Base-by-base conservation (phyloP, 2,329 filamentous ascomycete species). In the Epicoccum sorghinum region DNA sequence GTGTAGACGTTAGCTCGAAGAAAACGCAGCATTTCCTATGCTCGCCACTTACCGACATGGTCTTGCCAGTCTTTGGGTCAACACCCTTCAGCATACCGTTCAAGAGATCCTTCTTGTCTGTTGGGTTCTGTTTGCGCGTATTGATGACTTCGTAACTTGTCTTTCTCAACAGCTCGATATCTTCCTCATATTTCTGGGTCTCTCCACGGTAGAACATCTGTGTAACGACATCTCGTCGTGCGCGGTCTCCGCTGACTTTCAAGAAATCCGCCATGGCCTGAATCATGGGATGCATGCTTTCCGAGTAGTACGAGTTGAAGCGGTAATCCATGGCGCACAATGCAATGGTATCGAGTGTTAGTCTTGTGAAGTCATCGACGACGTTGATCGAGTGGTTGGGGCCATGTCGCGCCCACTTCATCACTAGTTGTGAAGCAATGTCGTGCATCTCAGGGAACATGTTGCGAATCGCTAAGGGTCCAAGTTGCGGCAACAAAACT, bases 401-500 rank as follows among this genome's bases (percentile, higher is more conserved):
- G 4, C 73, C 71, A 46, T 84, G 79, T 30, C 88, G 80, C 14
- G 86, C 87, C 82, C 87, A 87, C 70, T 90, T 90, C 74, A 89
- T 79, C 8, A 82, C 80, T 44, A 90, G 73, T 66, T 90, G 87
- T 0, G 80, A 79, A 4, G 86, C 82, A 55, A 90, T 85, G 60
- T 90, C 88, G 41, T 72, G 67, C 70, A 72, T 73, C 62, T 76
- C 75, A 56, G 83, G 79, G 57, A 88, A 90, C 88, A 90, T 90
- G 51, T 74, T 77, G 32, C 83, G 80, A 62, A 91, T 90, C 1
- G 83, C 80, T 22, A 90, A 71, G 0, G 88, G 88, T 0, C 88
- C 88, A 68, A 91, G 90, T 2, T 86, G 87, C 0, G 88, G 87
- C 64, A 88, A 82, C 48, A 91, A 75, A 13, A 87, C 75, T 22